Percentiles rank a stretch among this genome's conserved stretches.
Evolutionary conservation across 805 yeast species (phyloP).

Genomic region (Kodamaea leandrae): DNA sequence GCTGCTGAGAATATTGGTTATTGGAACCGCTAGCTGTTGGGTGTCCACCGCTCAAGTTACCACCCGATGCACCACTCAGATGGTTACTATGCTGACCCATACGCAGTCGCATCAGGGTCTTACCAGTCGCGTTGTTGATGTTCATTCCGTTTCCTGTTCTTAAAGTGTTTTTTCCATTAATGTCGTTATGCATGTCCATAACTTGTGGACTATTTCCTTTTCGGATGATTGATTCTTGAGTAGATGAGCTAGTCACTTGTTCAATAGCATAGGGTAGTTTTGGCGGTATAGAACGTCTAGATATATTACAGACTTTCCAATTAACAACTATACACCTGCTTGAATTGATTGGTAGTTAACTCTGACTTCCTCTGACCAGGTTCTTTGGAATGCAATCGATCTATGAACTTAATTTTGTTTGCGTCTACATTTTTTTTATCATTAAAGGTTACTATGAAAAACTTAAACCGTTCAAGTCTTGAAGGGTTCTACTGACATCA

Average conservation of each 20-base stretch:
- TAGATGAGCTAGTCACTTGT: no score
- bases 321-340: no score
- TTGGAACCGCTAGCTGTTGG: neutral
- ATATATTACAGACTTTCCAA: no score
- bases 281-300: no score
- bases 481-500: neutral
- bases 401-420: neutral
- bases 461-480: conserved; percentile 5
- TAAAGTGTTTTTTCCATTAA: neutral
- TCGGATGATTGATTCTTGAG: neutral
- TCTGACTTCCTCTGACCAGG: neutral
- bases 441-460: neutral
- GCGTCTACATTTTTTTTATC: neutral
- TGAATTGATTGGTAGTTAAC: no score
- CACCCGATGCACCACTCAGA: neutral
- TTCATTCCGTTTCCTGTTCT: neutral
- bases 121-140: neutral
- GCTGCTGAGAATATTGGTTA: neutral
- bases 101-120: conserved; percentile 1
- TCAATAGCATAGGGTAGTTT: no score
- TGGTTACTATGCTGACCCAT: neutral
- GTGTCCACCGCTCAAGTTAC: neutral
- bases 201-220: neutral
- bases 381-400: neutral
- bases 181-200: neutral